Conservation (phyloP, 768 basidiomycete species). For the Suillus plorans region DNA sequence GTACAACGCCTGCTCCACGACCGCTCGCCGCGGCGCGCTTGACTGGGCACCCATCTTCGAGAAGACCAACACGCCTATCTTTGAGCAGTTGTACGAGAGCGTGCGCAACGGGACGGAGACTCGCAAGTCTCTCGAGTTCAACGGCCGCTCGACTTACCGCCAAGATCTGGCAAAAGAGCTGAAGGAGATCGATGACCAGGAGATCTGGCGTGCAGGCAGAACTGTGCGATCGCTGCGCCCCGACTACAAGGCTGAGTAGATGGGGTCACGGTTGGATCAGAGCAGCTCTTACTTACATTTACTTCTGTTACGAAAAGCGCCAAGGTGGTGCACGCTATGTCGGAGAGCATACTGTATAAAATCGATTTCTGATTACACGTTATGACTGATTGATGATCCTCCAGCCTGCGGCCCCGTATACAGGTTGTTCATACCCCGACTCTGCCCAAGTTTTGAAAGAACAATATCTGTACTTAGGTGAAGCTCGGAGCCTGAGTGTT, state of each 20-base stretch:
- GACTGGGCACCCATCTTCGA: conserved; percentile 99
- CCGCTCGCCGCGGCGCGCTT: conserved; percentile 96
- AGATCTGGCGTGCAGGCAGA: conserved; percentile 98
- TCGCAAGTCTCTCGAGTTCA: conserved; percentile 95
- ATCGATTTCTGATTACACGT: neutral
- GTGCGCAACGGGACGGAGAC: conserved; percentile 97
- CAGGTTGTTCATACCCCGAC: neutral
- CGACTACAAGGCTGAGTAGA: conserved; percentile 71
- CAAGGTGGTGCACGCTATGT: conserved; percentile 20
- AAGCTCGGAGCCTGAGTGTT: neutral
- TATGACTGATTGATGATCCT: neutral
- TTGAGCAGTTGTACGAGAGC: conserved; percentile 92
- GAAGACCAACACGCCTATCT: conserved; percentile 91
- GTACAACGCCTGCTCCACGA: conserved; percentile 99
- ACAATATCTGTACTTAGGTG: neutral
- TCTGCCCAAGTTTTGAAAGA: neutral
- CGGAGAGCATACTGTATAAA: conserved; percentile 20
- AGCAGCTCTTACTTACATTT: neutral
- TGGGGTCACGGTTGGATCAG: neutral
- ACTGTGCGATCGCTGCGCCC: conserved; percentile 87
- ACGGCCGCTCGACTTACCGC: conserved; percentile 89
- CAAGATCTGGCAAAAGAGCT: conserved; percentile 90
- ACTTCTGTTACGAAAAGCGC: conserved; percentile 20
- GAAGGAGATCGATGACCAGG: conserved; percentile 93
- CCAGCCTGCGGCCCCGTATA: neutral